Evolutionary conservation across 2,329 filamentous ascomycete genomes (phyloP).

Genomic region (Colletotrichum plurivorum): DNA sequence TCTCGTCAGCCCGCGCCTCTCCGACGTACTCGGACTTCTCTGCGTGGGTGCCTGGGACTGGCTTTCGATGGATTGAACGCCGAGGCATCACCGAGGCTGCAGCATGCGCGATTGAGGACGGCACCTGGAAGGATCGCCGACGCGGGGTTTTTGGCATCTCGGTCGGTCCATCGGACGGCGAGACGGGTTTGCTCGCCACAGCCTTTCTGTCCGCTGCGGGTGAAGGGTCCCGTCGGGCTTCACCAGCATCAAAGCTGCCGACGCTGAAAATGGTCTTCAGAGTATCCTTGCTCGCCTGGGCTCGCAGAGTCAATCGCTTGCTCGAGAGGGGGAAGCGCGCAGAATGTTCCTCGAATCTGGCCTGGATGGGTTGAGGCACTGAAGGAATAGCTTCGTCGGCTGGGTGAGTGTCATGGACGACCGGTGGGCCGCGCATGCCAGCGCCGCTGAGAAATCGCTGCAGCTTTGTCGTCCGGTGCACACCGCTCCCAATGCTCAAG

Average conservation of each 20-base stretch:
- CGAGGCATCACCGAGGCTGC: slow-evolving; percentile 39
- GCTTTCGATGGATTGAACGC: slow-evolving; percentile 37
- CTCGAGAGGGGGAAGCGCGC: slow-evolving; percentile 51
- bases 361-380: slow-evolving; percentile 52
- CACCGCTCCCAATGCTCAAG: slow-evolving; percentile 52
- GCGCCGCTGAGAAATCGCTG: slow-evolving; percentile 56
- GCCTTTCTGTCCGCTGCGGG: slow-evolving; percentile 1
- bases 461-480: slow-evolving; percentile 47
- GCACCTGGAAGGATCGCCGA: slow-evolving; percentile 38
- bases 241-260: slow-evolving; percentile 56
- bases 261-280: slow-evolving; percentile 66
- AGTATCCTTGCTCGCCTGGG: slow-evolving; percentile 61
- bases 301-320: slow-evolving; percentile 54
- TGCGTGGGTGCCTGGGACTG: slow-evolving; percentile 3
- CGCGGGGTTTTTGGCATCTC: slow-evolving; percentile 23
- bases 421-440: slow-evolving; percentile 46
- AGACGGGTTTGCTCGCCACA: slow-evolving; percentile 9
- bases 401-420: slow-evolving; percentile 51
- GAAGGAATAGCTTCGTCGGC: slow-evolving; percentile 52
- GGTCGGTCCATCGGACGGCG: not conserved
- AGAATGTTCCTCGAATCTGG: slow-evolving; percentile 53
- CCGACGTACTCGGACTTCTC: slow-evolving; percentile 3
- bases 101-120: slow-evolving; percentile 37
- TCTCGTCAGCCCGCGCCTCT: slow-evolving; percentile 36
- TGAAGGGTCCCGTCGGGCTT: slow-evolving; percentile 1